A percentile compares a stretch with the other conserved stretches of the same genome.
Evolutionary conservation across 2,329 filamentous ascomycete species (phyloP).

Genomic region (Zymoseptoria crescenta): DNA sequence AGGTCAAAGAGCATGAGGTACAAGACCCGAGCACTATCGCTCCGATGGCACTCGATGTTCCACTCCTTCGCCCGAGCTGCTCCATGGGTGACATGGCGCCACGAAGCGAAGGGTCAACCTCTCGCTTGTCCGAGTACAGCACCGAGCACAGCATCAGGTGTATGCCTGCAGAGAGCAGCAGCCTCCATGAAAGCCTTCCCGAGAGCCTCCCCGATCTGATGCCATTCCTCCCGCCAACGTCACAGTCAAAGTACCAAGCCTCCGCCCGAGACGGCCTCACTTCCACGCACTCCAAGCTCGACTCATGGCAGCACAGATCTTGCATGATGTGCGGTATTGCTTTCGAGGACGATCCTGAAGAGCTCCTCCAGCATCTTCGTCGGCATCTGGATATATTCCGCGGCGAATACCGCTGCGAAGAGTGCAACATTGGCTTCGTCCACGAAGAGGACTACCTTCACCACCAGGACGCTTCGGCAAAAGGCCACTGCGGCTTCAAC

Average conservation of each 20-base stretch:
- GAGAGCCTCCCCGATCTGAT: background rate
- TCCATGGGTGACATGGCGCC: background rate
- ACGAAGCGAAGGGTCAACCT: background rate
- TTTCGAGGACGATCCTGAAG: conserved; percentile 17
- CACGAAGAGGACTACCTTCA: conserved; percentile 19
- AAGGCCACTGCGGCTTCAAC: conserved; percentile 22
- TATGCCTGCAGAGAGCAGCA: background rate
- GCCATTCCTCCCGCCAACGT: background rate
- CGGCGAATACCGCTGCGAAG: conserved; percentile 17
- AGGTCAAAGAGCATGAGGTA: background rate
- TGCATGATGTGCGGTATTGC: conserved; percentile 19
- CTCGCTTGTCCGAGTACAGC: background rate
- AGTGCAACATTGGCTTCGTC: conserved; percentile 21
- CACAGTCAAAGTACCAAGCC: background rate
- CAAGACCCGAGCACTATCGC: background rate
- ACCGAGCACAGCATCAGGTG: background rate
- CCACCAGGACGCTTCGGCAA: conserved; percentile 14
- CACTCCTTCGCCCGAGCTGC: background rate
- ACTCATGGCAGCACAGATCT: conserved; percentile 12
- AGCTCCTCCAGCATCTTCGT: conserved; percentile 17
- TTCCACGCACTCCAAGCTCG: conserved; percentile 7
- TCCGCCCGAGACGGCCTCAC: background rate
- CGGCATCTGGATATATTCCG: conserved; percentile 19
- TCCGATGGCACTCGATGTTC: background rate
- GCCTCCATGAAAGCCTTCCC: too few relatives aligned